These are phyloP conservation scores for Suhomyces tanzawaensis DNA, from an alignment of 805 yeast species.

Conservation along the genomic window DNA sequence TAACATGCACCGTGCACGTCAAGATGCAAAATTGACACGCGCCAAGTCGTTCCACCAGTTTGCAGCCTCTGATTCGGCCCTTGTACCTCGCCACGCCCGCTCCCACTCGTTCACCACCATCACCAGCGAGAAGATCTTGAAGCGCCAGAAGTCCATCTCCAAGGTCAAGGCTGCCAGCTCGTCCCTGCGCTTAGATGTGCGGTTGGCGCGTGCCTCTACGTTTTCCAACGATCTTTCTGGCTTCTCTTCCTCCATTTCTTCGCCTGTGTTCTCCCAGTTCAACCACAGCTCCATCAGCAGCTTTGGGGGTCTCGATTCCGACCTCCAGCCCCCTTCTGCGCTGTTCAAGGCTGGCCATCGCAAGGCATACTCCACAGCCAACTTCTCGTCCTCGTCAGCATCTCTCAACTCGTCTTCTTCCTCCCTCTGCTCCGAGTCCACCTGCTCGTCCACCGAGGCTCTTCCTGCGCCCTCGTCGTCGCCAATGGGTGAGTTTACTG, in stretches of 20 bases:
- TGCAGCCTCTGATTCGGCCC: neutral
- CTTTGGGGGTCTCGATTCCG: constrained; percentile 12
- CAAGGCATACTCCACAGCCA: constrained; percentile 16
- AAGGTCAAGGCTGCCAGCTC: constrained; percentile 8
- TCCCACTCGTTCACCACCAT: constrained; percentile 31
- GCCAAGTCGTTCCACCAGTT: constrained; percentile 34
- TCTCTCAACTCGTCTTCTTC: constrained; percentile 31
- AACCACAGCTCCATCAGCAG: constrained; percentile 5
- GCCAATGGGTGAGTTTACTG: constrained; percentile 24
- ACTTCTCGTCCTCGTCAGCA: constrained; percentile 20
- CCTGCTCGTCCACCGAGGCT: constrained; percentile 31
- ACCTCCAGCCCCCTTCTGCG: constrained; percentile 30
- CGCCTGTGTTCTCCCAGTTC: constrained; percentile 5
- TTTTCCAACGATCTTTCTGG: constrained; percentile 23
- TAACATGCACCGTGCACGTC: constrained; percentile 44
- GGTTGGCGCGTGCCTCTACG: constrained; percentile 25
- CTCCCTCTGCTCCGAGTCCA: constrained; percentile 26
- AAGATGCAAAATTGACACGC: constrained; percentile 39
- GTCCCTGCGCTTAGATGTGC: constrained; percentile 8
- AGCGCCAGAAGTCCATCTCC: constrained; percentile 27
- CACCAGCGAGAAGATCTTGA: constrained; percentile 29
- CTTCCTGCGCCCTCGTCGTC: constrained; percentile 25
- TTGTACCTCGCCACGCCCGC: constrained; percentile 22
- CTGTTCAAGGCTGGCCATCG: constrained; percentile 18
- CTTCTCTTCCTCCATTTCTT: constrained; percentile 8